A percentile compares a stretch with the other conserved stretches of the same genome.
Conservation (phyloP, 306 rosid species). For the Neltuma alba region DNA sequence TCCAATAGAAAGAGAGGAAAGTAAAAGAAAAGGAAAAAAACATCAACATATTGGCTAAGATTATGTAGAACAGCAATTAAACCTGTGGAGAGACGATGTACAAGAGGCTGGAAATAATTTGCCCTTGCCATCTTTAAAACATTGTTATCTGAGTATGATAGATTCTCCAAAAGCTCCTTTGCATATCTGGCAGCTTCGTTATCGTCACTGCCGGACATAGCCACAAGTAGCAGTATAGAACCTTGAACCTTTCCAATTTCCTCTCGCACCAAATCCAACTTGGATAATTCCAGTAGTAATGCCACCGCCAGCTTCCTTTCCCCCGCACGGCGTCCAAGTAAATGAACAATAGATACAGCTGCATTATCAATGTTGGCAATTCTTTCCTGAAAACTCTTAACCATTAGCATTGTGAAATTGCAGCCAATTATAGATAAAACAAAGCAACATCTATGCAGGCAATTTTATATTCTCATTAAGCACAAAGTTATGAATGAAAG, state of each 20-base stretch:
- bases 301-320: constrained; percentile 1
- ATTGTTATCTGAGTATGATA: neutral
- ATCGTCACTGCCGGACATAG: neutral
- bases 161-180: neutral
- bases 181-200: neutral
- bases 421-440: neutral
- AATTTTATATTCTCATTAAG: neutral
- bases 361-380: neutral
- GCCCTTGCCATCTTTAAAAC: constrained; percentile 5
- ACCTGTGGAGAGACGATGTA: neutral
- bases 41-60: neutral
- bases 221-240: neutral
- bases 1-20: neutral
- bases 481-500: neutral
- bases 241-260: neutral
- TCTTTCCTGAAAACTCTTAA: neutral
- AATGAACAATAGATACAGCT: neutral
- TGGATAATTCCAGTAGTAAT: neutral
- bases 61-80: neutral
- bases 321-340: neutral
- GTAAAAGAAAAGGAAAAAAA: neutral
- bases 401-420: neutral
- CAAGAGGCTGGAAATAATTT: neutral
- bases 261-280: neutral
- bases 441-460: neutral